Percentiles rank a stretch among this genome's conserved stretches.
These are phyloP conservation scores for Salvia hispanica DNA, from an alignment of 257 asterid species.

Conservation along the genomic window DNA sequence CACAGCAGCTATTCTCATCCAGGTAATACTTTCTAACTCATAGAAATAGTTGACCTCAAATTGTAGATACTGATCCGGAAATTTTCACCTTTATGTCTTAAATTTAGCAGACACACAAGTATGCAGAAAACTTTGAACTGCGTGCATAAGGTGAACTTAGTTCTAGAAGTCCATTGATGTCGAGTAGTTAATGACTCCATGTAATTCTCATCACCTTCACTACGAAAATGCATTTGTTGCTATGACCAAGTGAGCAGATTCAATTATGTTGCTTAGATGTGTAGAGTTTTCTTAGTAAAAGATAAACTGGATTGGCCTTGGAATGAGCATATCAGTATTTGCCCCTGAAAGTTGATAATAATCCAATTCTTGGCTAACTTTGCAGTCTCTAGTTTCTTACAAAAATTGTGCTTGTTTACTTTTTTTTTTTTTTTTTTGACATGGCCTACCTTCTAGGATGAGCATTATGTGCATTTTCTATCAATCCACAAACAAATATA, in stretches of 20 bases:
- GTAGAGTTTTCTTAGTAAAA: background rate
- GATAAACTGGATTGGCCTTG: background rate
- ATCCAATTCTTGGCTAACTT: background rate
- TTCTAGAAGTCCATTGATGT: slow-evolving; percentile 15
- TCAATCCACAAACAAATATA: background rate
- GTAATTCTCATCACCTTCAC: background rate
- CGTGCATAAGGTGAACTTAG: slow-evolving; percentile 1
- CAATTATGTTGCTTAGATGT: background rate
- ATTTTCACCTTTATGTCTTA: background rate
- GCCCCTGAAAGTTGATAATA: background rate
- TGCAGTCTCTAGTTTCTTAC: background rate
- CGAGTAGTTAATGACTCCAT: background rate
- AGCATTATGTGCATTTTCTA: slow-evolving; percentile 11
- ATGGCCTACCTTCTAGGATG: background rate
- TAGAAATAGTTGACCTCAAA: background rate
- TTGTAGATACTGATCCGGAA: background rate
- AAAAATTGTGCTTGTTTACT: slow-evolving; percentile 7
- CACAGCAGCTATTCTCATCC: slow-evolving; percentile 59
- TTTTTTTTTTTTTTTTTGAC: slow-evolving; percentile 10
- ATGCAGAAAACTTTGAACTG: background rate
- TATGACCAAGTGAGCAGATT: background rate
- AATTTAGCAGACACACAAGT: background rate
- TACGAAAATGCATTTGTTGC: background rate
- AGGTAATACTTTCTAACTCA: slow-evolving; percentile 47
- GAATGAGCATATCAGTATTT: background rate